Conservation (phyloP, 352 stramenopile genomes). For the Globisporangium iwayamae region DNA sequence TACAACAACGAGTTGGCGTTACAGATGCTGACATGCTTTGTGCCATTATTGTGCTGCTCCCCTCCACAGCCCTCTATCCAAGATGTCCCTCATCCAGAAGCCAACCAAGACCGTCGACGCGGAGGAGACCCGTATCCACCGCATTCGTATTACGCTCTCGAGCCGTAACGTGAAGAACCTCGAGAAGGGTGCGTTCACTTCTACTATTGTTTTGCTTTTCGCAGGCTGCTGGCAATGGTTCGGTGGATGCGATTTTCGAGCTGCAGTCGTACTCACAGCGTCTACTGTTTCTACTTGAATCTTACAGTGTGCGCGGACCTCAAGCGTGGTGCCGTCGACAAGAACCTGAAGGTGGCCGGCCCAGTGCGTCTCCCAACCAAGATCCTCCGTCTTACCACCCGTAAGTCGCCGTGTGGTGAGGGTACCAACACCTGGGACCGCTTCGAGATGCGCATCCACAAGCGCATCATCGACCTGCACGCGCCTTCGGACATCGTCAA, state of each 20-base stretch:
- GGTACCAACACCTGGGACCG: constrained; percentile 99
- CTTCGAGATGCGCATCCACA: constrained; percentile 99
- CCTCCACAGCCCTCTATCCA: constrained; percentile 78
- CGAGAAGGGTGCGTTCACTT: constrained; percentile 87
- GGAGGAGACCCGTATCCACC: constrained; percentile 89
- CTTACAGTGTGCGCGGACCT: constrained; percentile 94
- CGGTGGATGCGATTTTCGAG: neutral
- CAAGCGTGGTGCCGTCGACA: constrained; percentile 97
- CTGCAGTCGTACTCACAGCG: neutral
- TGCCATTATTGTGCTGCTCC: neutral
- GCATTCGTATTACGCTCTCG: constrained; percentile 99
- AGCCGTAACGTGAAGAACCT: constrained; percentile 99
- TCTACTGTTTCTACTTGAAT: neutral
- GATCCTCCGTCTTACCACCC: constrained; percentile 97
- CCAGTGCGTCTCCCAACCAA: constrained; percentile 99
- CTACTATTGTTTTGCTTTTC: neutral
- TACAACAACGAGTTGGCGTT: too few species aligned
- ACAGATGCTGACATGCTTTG: neutral
- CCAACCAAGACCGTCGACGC: constrained; percentile 75
- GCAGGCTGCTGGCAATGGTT: neutral
- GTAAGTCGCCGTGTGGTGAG: constrained; percentile 97
- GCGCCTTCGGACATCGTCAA: constrained; percentile 98
- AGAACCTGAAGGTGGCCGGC: constrained; percentile 98
- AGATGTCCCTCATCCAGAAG: constrained; percentile 87
- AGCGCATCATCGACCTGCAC: constrained; percentile 99